phyloP scores from a whole-genome alignment of 208 protist genomes.

The Acanthamoeba triangularis region DNA sequence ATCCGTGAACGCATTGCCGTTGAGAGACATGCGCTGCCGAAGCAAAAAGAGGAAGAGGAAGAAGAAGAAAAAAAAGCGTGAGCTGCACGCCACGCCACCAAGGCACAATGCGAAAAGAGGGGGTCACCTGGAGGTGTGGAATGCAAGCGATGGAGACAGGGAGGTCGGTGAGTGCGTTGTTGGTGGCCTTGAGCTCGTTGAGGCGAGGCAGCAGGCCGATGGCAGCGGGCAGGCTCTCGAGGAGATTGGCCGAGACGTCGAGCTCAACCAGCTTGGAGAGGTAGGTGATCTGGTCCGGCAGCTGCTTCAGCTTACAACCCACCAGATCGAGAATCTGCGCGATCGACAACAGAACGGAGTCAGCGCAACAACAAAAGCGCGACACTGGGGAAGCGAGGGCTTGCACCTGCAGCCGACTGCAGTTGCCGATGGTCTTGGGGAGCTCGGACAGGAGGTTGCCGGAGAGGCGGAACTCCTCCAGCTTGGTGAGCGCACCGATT shows the following conservation, averaged over 20 bases:
- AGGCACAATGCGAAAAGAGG: no score
- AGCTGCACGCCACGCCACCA: no score
- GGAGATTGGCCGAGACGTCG: background rate
- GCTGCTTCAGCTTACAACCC: background rate
- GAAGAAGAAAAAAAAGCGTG: background rate
- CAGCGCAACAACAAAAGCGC: no score
- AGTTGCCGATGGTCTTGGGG: background rate
- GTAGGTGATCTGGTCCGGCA: constrained; percentile 10
- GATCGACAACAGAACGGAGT: no score
- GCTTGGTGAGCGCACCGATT: background rate
- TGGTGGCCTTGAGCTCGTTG: background rate
- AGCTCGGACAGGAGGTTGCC: background rate
- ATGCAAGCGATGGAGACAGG: constrained; percentile 13
- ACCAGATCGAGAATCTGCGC: constrained; percentile 5
- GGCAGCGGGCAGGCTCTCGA: background rate
- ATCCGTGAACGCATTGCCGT: background rate
- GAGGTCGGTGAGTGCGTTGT: background rate
- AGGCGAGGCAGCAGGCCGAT: background rate
- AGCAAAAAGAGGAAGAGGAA: no score
- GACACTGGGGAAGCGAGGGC: background rate
- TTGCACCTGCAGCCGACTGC: background rate
- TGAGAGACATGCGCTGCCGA: constrained; percentile 30
- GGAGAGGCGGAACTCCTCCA: background rate
- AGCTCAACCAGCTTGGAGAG: background rate
- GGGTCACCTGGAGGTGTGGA: constrained; percentile 10